Base-by-base conservation (phyloP, 805 yeast genomes). In the Debaryomyces prosopidis region DNA sequence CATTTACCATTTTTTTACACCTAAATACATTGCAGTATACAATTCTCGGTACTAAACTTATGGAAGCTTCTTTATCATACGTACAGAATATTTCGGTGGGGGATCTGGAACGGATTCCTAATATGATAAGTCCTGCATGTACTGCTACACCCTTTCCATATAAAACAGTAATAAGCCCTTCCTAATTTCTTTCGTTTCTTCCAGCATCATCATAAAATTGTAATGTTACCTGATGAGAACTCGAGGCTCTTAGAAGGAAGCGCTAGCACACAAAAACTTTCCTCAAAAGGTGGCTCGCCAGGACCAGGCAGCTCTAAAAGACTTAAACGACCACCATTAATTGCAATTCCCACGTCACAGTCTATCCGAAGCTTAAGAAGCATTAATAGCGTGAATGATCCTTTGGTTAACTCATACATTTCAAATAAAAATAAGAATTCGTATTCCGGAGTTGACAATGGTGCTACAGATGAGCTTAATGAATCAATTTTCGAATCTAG, bases 341-440 rank as follows among this genome's bases (percentile, higher is more conserved):
- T 52, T 37, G 53, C 69, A 1, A 50, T 62, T 6, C 66, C 67
- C 14, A 61, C 68, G 9, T 45, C 57, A 9, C 61, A 53, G 28
- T 60, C 68, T 16, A 34, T 63, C 15, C 48, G 57, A 31, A 55
- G 59, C 27, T 39, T 52, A 28, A 50, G 46, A 37, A 54, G 58
- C 16, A 35, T 49, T 14, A 46, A 45, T 11, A 50, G 48, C 23
- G 33, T 55, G 8, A 50, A 49, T 20, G 60, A 60, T 31, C 60
- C 60, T 5, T 34, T 46, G 6, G 35, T 51, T 32, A 56, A 54
- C 36, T 39, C 38, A n/a, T 54, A 47, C 42, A 39, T 50, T 5
- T 39, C 28, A n/a, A 36, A 31, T 26, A 36, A 31, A 26, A 31
- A 34, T 30, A 38, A 19, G 11, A 17, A 14, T 30, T 11, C 8